Conservation (phyloP, 2,329 filamentous ascomycete genomes). For the Aspergillus felis region DNA sequence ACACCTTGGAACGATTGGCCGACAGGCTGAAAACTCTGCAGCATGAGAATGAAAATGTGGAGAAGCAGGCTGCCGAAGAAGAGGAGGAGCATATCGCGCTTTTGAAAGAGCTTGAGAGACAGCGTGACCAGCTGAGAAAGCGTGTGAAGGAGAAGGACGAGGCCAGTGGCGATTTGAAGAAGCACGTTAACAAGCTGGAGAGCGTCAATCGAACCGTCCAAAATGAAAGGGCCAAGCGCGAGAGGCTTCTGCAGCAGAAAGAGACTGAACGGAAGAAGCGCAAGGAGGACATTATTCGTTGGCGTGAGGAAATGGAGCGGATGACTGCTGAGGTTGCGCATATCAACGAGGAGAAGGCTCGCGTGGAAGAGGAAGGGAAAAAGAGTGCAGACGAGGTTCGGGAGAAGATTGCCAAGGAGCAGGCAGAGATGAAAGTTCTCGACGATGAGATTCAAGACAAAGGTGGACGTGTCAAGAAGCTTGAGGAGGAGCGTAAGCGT, state of each 20-base stretch:
- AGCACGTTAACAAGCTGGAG: conserved; percentile 74
- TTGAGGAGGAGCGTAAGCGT: conserved; percentile 57
- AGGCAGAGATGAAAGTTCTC: conserved; percentile 50
- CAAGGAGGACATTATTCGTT: conserved; percentile 56
- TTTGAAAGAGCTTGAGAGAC: conserved; percentile 65
- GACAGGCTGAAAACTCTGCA: conserved; percentile 75
- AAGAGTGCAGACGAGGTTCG: conserved; percentile 40
- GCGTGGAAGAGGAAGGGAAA: conserved; percentile 38
- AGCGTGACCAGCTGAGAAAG: conserved; percentile 74
- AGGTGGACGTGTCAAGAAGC: conserved; percentile 56
- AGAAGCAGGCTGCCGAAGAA: conserved; percentile 63
- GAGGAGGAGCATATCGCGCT: conserved; percentile 66
- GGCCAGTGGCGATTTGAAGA: conserved; percentile 76
- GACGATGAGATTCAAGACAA: conserved; percentile 62
- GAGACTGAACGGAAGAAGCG: conserved; percentile 58
- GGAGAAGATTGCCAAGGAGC: conserved; percentile 44
- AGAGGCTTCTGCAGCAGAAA: conserved; percentile 60
- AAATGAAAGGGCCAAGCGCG: conserved; percentile 72
- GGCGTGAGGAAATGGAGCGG: conserved; percentile 52
- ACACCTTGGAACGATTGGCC: conserved; percentile 73
- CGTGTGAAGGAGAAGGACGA: conserved; percentile 87
- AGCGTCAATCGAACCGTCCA: conserved; percentile 77
- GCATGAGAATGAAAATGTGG: conserved; percentile 76
- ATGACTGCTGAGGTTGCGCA: conserved; percentile 49
- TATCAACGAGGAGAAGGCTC: conserved; percentile 40